phyloP scores from a whole-genome alignment of 1,284 basidiomycete species.

The Amylostereum areolatum region DNA sequence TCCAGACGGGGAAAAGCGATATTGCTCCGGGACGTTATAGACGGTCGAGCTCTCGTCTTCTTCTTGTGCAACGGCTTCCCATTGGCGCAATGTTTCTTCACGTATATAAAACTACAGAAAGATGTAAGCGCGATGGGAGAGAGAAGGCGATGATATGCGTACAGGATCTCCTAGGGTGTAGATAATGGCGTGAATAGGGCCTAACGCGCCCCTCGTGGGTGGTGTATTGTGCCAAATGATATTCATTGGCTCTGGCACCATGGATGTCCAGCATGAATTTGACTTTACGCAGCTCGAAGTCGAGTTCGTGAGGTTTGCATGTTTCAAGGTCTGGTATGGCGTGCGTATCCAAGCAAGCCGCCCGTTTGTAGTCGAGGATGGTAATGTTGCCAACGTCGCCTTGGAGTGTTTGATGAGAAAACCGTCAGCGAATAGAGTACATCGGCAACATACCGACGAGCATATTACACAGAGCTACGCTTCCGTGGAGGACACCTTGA shows the following conservation, averaged over 20 bases:
- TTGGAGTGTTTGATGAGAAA: slow-evolving; percentile 2
- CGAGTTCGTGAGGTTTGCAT: slow-evolving; percentile 11
- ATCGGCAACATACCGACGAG: slow-evolving; percentile 16
- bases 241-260: slow-evolving; percentile 11
- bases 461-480: slow-evolving; percentile 19
- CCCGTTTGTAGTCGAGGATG: slow-evolving; percentile 16
- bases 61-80: too few relatives aligned
- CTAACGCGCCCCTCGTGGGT: not conserved
- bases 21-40: too few relatives aligned
- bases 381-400: slow-evolving; percentile 15
- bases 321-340: slow-evolving; percentile 5
- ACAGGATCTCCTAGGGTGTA: too few relatives aligned
- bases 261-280: slow-evolving; percentile 15
- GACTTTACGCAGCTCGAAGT: slow-evolving; percentile 18
- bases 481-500: slow-evolving; percentile 20
- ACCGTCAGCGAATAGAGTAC: not conserved
- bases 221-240: slow-evolving; percentile 7
- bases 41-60: too few relatives aligned
- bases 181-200: not conserved
- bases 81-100: too few relatives aligned
- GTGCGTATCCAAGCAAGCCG: slow-evolving; percentile 10
- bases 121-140: too few relatives aligned
- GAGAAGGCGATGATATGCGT: too few relatives aligned
- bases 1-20: too few relatives aligned
- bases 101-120: too few relatives aligned